Evolutionary conservation across 2,329 filamentous ascomycete genomes (phyloP).

Genomic region (Pezicula radicicola): DNA sequence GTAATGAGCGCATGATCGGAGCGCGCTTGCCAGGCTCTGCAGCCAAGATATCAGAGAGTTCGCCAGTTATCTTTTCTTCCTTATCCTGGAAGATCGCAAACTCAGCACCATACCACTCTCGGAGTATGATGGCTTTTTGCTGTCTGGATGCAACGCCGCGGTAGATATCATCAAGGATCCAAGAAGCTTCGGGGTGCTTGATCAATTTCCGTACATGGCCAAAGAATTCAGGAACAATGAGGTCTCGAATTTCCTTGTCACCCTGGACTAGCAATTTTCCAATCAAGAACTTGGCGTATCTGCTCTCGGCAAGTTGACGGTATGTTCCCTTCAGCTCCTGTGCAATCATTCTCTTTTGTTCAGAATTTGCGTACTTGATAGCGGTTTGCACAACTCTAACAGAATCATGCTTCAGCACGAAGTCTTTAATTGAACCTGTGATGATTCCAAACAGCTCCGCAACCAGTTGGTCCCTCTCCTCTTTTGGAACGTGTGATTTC

Average conservation of each 20-base stretch:
- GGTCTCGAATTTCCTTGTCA: slow-evolving; percentile 78
- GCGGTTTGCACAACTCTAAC: slow-evolving; percentile 96
- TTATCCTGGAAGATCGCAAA: slow-evolving; percentile 75
- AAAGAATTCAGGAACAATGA: slow-evolving; percentile 93
- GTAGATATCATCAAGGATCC: slow-evolving; percentile 98
- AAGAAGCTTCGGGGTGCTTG: slow-evolving; percentile 92
- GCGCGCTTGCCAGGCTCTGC: slow-evolving; percentile 80
- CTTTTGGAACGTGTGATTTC: slow-evolving; percentile 88
- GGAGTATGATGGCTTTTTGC: slow-evolving; percentile 80
- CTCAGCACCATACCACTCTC: slow-evolving; percentile 96
- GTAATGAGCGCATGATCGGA: slow-evolving; percentile 81
- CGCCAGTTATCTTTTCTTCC: slow-evolving; percentile 46
- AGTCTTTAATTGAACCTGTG: slow-evolving; percentile 87
- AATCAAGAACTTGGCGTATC: slow-evolving; percentile 96
- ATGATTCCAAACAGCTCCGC: slow-evolving; percentile 89
- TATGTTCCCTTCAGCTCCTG: slow-evolving; percentile 83
- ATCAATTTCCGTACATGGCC: slow-evolving; percentile 90
- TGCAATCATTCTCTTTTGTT: slow-evolving; percentile 84
- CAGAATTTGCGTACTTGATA: slow-evolving; percentile 87
- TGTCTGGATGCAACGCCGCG: slow-evolving; percentile 79
- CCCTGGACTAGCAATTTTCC: slow-evolving; percentile 94
- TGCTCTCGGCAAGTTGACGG: slow-evolving; percentile 82
- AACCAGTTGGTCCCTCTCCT: slow-evolving; percentile 84
- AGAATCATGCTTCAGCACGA: slow-evolving; percentile 97
- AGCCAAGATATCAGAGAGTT: slow-evolving; percentile 73